Conservation (phyloP, 345 rosid genomes). For the Mercurialis annua region DNA sequence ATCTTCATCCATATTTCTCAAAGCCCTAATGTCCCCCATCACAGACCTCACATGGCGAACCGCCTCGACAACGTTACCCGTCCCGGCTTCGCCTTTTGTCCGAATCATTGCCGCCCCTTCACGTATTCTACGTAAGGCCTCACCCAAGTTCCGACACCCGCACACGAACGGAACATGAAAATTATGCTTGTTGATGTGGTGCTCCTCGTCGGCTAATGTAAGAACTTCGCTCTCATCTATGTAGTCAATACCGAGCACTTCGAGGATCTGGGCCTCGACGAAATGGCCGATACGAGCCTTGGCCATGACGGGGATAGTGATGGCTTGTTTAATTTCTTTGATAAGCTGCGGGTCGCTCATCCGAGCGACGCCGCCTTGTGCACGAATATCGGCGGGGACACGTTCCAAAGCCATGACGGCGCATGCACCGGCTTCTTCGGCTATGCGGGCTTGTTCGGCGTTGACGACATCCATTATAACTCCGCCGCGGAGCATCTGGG, state of each 20-base stretch:
- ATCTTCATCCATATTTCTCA: conserved; percentile 72
- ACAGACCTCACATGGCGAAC: conserved; percentile 79
- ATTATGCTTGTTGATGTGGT: conserved; percentile 80
- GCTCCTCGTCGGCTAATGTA: conserved; percentile 67
- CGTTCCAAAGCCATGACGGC: conserved; percentile 31
- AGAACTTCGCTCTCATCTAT: conserved; percentile 79
- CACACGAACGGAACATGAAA: conserved; percentile 80
- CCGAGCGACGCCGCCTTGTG: conserved; percentile 31
- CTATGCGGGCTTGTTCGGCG: conserved; percentile 29
- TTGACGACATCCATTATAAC: conserved; percentile 31
- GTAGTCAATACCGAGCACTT: conserved; percentile 62
- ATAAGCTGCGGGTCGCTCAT: conserved; percentile 33
- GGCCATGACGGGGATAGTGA: conserved; percentile 32
- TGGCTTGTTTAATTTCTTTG: conserved; percentile 28
- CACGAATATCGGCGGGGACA: conserved; percentile 29
- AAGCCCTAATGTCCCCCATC: conserved; percentile 58
- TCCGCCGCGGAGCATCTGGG: conserved; percentile 33
- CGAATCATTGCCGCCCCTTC: conserved; percentile 89
- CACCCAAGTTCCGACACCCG: conserved; percentile 77
- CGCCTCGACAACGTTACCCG: conserved; percentile 72
- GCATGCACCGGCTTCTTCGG: conserved; percentile 31
- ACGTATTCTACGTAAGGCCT: conserved; percentile 64
- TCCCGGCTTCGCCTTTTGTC: conserved; percentile 85
- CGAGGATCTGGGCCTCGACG: conserved; percentile 30
- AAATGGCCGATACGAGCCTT: conserved; percentile 31